phyloP scores from a whole-genome alignment of 257 asterid genomes.

The Cinchona pubescens region DNA sequence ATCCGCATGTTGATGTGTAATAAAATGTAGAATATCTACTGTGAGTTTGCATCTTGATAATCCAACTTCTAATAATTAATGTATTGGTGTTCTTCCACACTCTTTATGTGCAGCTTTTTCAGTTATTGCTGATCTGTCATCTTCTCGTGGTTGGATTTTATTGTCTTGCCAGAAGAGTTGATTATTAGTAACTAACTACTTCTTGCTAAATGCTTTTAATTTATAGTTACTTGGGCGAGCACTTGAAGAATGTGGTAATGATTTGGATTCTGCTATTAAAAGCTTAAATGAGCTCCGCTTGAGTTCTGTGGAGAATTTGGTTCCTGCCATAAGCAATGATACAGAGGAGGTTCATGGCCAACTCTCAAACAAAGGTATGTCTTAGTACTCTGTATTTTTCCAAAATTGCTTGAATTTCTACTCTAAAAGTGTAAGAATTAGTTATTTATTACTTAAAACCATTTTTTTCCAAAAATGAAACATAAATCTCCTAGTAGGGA shows the following conservation, averaged over 20 bases:
- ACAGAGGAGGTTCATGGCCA: conserved; percentile 34
- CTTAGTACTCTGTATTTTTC: conserved; percentile 1
- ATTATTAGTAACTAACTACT: neutral
- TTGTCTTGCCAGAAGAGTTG: neutral
- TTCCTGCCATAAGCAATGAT: conserved; percentile 30
- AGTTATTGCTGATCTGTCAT: neutral
- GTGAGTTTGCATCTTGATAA: neutral
- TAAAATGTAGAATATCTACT: neutral
- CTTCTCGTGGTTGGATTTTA: neutral
- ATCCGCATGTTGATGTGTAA: neutral
- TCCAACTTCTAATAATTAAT: neutral
- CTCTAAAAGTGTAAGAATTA: neutral
- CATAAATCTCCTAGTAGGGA: neutral
- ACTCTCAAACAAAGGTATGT: conserved; percentile 45
- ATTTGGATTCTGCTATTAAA: conserved; percentile 81
- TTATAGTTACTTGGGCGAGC: conserved; percentile 70
- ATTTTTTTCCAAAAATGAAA: neutral
- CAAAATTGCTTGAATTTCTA: neutral
- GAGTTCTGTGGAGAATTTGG: conserved; percentile 45
- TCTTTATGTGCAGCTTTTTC: neutral
- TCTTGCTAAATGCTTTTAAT: conserved; percentile 23
- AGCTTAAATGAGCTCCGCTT: conserved; percentile 74
- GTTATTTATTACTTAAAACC: neutral
- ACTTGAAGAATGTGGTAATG: conserved; percentile 68
- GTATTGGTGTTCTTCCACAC: neutral